phyloP scores from a whole-genome alignment of 306 rosid species.

The Prunus kanzakura region DNA sequence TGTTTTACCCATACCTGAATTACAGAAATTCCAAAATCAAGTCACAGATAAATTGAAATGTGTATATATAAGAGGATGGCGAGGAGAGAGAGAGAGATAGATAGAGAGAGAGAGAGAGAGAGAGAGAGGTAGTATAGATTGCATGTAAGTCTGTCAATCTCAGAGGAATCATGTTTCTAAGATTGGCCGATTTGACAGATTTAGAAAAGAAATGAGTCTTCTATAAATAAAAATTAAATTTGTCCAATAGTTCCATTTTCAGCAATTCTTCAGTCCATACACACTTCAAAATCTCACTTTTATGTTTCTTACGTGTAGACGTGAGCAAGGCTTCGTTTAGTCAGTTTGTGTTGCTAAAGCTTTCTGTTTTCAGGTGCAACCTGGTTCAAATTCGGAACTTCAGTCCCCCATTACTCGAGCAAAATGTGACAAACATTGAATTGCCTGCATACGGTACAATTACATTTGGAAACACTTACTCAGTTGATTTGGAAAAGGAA shows the following conservation, averaged over 20 bases:
- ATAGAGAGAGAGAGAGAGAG: not conserved
- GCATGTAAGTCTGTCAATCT: not conserved
- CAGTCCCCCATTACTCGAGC: not conserved
- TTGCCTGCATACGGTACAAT: not conserved
- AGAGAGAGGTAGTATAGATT: not conserved
- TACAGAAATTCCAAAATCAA: slow-evolving; percentile 20
- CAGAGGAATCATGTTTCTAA: not conserved
- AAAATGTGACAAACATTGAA: too few relatives aligned
- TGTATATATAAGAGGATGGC: not conserved
- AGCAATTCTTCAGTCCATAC: not conserved
- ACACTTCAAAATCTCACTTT: not conserved
- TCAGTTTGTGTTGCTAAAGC: not conserved
- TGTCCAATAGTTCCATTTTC: not conserved
- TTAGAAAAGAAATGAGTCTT: too few relatives aligned
- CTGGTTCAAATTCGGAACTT: not conserved
- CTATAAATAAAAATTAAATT: too few relatives aligned
- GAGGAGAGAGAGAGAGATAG: too few relatives aligned
- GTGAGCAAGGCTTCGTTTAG: not conserved
- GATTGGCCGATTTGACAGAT: too few relatives aligned
- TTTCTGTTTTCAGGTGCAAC: not conserved
- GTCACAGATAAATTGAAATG: slow-evolving; percentile 15
- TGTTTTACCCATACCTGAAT: slow-evolving; percentile 73
- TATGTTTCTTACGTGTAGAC: not conserved
- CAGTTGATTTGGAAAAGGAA: not conserved
- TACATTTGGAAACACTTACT: too few relatives aligned